phyloP scores from a whole-genome alignment of 768 basidiomycete genomes.

The Agaricus subrufescens region DNA sequence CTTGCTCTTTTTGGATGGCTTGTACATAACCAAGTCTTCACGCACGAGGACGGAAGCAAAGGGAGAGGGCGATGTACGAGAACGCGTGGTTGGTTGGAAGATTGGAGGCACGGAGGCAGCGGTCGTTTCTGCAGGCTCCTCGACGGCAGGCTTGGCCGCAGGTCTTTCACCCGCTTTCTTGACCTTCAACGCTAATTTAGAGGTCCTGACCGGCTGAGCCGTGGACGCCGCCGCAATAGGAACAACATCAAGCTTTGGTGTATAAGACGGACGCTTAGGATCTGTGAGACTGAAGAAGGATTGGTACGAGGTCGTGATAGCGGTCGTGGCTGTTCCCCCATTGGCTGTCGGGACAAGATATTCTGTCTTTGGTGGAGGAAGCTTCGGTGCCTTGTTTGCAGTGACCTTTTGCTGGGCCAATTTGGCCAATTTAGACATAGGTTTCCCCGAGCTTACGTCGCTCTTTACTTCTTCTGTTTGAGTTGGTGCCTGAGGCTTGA shows the following conservation, averaged over 20 bases:
- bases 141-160: slow-evolving; percentile 17
- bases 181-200: slow-evolving; percentile 75
- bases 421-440: slow-evolving; percentile 46
- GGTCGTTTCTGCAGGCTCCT: slow-evolving; percentile 34
- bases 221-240: slow-evolving; percentile 27
- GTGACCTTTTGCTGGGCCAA: slow-evolving; percentile 60
- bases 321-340: slow-evolving; percentile 76
- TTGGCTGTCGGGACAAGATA: slow-evolving; percentile 79
- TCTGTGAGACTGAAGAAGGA: slow-evolving; percentile 61
- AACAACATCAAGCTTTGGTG: slow-evolving; percentile 39
- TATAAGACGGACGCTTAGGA: slow-evolving; percentile 35
- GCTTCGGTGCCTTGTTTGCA: slow-evolving; percentile 39
- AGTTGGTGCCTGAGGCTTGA: neutral
- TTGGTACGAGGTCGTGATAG: slow-evolving; percentile 80
- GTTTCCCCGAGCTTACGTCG: slow-evolving; percentile 12
- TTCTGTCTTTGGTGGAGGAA: slow-evolving; percentile 51
- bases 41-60: slow-evolving; percentile 70
- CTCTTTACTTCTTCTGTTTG: slow-evolving; percentile 1
- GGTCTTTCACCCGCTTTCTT: slow-evolving; percentile 49
- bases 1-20: slow-evolving; percentile 29
- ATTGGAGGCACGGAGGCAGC: slow-evolving; percentile 42
- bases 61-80: slow-evolving; percentile 73
- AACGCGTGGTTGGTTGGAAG: slow-evolving; percentile 50
- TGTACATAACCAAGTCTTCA: slow-evolving; percentile 35
- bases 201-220: slow-evolving; percentile 37